Conservation (phyloP, 2,329 filamentous ascomycete genomes). For the Diaporthe velutina region DNA sequence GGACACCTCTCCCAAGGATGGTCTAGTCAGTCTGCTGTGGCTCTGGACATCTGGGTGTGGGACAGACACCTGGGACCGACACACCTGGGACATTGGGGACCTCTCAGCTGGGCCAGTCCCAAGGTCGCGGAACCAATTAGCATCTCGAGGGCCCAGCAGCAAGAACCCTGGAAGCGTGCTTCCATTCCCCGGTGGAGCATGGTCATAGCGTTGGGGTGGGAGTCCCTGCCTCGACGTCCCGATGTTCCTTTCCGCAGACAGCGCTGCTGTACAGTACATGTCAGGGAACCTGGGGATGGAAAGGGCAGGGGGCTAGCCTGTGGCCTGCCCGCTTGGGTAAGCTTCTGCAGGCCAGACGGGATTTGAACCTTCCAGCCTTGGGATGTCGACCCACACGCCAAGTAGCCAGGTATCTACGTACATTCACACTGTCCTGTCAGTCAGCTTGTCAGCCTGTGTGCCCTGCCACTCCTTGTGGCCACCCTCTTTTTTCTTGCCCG, state of each 20-base stretch:
- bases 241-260: neutral
- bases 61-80: conserved; percentile 22
- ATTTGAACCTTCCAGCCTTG: conserved; percentile 23
- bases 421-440: neutral
- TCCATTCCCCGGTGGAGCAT: conserved; percentile 28
- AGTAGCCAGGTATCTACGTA: neutral
- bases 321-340: conserved; percentile 24
- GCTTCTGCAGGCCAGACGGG: conserved; percentile 26
- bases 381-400: conserved; percentile 3
- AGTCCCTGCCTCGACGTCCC: neutral
- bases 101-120: conserved; percentile 36
- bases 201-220: conserved; percentile 23
- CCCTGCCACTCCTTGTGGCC: neutral
- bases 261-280: neutral
- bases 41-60: neutral
- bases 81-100: conserved; percentile 26
- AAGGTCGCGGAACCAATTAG: conserved; percentile 34
- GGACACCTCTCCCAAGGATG: too few species aligned
- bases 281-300: neutral
- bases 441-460: neutral
- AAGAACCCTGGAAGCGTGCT: conserved; percentile 26
- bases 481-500: neutral
- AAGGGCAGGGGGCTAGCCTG: neutral
- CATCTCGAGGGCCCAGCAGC: conserved; percentile 6
- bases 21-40: too few species aligned